Percentiles rank a stretch among this genome's conserved stretches.
phyloP scores from a whole-genome alignment of 2,329 filamentous ascomycete species.

The Monilinia fructigena region DNA sequence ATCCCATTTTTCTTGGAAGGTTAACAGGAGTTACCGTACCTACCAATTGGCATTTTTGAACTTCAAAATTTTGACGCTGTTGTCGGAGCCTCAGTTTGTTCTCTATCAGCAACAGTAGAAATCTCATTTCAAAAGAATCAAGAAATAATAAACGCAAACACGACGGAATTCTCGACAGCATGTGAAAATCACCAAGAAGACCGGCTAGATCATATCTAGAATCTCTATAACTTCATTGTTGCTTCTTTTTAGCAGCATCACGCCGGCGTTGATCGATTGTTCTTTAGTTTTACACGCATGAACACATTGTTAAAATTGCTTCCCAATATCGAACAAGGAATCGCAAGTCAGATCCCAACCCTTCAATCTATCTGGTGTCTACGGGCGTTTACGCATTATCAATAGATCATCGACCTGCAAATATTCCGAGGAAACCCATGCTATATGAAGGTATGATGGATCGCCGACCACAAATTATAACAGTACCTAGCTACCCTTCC shows the following conservation, averaged over 20 bases:
- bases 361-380: not conserved
- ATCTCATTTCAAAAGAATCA: not conserved
- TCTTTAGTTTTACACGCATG: not conserved
- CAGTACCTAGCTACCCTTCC: conserved; percentile 14
- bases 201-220: not conserved
- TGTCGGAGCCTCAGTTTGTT: not conserved
- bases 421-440: not conserved
- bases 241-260: not conserved
- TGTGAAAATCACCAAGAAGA: not conserved
- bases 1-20: not conserved
- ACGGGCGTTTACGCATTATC: not conserved
- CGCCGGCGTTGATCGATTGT: not conserved
- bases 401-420: not conserved
- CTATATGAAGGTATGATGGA: conserved; percentile 9
- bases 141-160: not conserved
- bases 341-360: not conserved
- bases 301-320: not conserved
- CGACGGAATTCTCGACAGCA: not conserved
- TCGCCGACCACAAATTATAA: conserved; percentile 11
- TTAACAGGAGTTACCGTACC: not conserved
- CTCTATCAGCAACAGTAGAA: not conserved
- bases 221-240: not conserved
- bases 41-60: not conserved
- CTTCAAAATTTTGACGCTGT: not conserved
- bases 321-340: conserved; percentile 6